These are phyloP conservation scores for Garcia nutans DNA, from an alignment of 345 rosid genomes.

Conservation along the genomic window DNA sequence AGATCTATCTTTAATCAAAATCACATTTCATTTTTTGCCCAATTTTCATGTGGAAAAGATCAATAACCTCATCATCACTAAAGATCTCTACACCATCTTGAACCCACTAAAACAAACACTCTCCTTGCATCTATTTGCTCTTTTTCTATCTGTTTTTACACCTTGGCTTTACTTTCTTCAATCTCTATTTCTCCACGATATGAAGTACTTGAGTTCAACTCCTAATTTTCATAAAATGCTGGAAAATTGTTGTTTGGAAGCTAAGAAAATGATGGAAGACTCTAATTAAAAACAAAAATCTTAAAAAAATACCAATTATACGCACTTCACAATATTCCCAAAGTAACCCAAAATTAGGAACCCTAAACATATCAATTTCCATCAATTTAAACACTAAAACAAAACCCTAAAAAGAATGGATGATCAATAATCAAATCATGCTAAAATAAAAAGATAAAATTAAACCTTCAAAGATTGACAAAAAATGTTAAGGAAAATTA, in stretches of 20 bases:
- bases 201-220: too few species aligned
- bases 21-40: too few species aligned
- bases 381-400: background rate
- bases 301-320: background rate
- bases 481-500: background rate
- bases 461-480: background rate
- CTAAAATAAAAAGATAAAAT: background rate
- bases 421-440: background rate
- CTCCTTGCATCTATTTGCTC: too few species aligned
- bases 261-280: background rate
- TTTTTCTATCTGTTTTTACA: too few species aligned
- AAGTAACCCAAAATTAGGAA: background rate
- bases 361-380: background rate
- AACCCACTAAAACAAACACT: too few species aligned
- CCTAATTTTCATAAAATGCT: too few species aligned
- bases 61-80: too few species aligned
- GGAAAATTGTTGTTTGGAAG: background rate
- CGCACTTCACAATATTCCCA: background rate
- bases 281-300: background rate
- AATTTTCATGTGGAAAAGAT: too few species aligned
- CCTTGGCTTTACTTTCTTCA: too few species aligned
- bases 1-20: too few species aligned
- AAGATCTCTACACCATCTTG: too few species aligned
- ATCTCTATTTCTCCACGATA: too few species aligned
- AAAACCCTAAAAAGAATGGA: conserved; percentile 4